Percentiles rank a stretch among this genome's conserved stretches.
phyloP scores from a whole-genome alignment of 257 asterid genomes.

The Solanum ahanhuiri region DNA sequence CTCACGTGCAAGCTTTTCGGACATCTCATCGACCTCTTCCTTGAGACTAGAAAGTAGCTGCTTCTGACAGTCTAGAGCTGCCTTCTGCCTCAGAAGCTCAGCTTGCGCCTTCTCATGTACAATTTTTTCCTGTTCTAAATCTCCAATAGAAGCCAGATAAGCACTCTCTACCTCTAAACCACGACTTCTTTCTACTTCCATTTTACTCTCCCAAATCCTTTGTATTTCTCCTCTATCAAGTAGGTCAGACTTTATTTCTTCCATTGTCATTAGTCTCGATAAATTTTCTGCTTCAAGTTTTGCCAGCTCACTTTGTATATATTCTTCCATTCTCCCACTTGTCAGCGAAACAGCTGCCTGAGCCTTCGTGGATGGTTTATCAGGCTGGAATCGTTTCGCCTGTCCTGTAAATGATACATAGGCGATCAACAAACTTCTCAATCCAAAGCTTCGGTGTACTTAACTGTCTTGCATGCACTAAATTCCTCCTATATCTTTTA shows the following conservation, averaged over 20 bases:
- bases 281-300: constrained; percentile 51
- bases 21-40: constrained; percentile 59
- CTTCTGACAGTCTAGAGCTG: constrained; percentile 79
- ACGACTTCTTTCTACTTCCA: constrained; percentile 53
- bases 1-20: constrained; percentile 39
- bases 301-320: constrained; percentile 39
- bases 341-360: constrained; percentile 84
- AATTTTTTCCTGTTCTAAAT: constrained; percentile 51
- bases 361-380: constrained; percentile 80
- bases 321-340: constrained; percentile 54
- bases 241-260: constrained; percentile 53
- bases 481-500: not conserved
- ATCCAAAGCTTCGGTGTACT: not conserved
- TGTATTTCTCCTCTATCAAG: constrained; percentile 65
- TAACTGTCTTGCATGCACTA: not conserved
- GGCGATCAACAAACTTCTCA: not conserved
- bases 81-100: constrained; percentile 55
- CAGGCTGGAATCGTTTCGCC: constrained; percentile 75
- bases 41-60: constrained; percentile 60
- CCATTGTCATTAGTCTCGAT: constrained; percentile 33
- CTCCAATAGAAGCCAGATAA: constrained; percentile 24
- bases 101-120: constrained; percentile 29
- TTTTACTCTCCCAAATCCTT: constrained; percentile 47
- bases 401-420: constrained; percentile 47
- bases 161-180: constrained; percentile 41